phyloP scores from a whole-genome alignment of 306 rosid species.

The Fragaria ananassa region DNA sequence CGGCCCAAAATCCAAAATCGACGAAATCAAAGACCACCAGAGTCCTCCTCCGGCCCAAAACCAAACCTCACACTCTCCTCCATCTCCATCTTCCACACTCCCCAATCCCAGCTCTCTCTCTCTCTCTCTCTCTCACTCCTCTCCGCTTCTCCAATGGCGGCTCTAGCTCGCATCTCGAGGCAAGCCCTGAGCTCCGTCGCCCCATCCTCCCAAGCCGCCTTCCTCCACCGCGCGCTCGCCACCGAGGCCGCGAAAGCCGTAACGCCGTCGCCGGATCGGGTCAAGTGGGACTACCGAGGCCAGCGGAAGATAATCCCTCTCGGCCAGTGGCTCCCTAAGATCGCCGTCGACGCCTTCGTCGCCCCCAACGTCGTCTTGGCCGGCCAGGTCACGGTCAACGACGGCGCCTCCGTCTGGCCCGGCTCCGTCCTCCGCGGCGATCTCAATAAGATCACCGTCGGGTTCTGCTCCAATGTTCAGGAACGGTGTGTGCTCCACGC shows the following conservation, averaged over 20 bases:
- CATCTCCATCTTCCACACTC: neutral
- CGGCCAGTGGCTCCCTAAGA: conserved; percentile 91
- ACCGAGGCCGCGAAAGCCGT: conserved; percentile 53
- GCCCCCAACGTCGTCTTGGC: conserved; percentile 97
- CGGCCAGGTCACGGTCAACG: conserved; percentile 88
- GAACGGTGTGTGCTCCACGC: conserved; percentile 92
- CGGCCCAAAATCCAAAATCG: neutral
- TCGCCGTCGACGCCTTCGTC: conserved; percentile 97
- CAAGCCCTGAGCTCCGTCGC: conserved; percentile 47
- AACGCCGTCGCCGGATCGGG: conserved; percentile 67
- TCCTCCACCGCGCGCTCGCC: conserved; percentile 42
- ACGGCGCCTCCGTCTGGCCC: conserved; percentile 95
- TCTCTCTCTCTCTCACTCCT: conserved; percentile 17
- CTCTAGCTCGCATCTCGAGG: conserved; percentile 72
- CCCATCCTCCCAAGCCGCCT: conserved; percentile 22
- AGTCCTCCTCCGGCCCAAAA: conserved; percentile 6
- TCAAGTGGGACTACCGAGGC: conserved; percentile 98
- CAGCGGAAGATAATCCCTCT: conserved; percentile 86
- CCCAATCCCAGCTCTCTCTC: conserved; percentile 8
- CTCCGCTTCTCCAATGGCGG: conserved; percentile 44
- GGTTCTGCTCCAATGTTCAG: conserved; percentile 91
- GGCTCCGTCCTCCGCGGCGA: conserved; percentile 95
- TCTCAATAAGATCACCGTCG: conserved; percentile 91
- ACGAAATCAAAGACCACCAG: neutral
- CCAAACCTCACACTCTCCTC: neutral